Evolutionary conservation across 2,329 filamentous ascomycete species (phyloP), one percentile per base, ranked within the genome.

Genomic region (Neophaeococcomyces aloes): DNA sequence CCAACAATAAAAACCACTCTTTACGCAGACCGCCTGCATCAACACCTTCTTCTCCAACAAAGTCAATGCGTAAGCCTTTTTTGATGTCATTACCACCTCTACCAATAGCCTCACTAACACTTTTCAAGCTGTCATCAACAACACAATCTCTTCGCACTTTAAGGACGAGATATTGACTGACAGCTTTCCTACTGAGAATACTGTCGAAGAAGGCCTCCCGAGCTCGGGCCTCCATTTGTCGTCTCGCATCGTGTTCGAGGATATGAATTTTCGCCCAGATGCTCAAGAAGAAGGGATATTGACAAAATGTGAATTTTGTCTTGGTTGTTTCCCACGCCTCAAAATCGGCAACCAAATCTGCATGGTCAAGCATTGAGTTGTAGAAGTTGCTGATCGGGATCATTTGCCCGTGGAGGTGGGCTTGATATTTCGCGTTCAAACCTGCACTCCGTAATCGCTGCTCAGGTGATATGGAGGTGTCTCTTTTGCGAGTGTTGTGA

Each of bases 201-300:
- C 83, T 89, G 60, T 88, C 82, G 57, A 94, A 93, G 61, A 94
- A 94, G 2, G 87, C 86, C 58, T 94, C 85, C 38, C 87, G 75
- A 7, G 87, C 87, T 60, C 86, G 89, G 50, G 78, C 79, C 57
- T 86, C 81, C 87, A 94, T 94, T 61, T 94, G 86, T 6, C 87
- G 76, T 49, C 81, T 78, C 6, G 86, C 85, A 61, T 95, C 88
- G 56, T 93, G 77, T 57, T 94, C 86, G 55, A 94, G 70, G 36
- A 94, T 89, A 51, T 82, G 82, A 46, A 91, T 94, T 63, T 95
- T 95, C 21, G 87, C 83, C 69, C 86, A 88, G 51, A 95, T 87
- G 49, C 86, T 94, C 31, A 95, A 70, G 53, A 94, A 80, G 56
- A 94, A 93, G 0, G 88, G 86, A 56, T 93, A 94, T 59, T 94